Conservation (phyloP, 1,284 basidiomycete species). For the Fistulinella cinereoalba region DNA sequence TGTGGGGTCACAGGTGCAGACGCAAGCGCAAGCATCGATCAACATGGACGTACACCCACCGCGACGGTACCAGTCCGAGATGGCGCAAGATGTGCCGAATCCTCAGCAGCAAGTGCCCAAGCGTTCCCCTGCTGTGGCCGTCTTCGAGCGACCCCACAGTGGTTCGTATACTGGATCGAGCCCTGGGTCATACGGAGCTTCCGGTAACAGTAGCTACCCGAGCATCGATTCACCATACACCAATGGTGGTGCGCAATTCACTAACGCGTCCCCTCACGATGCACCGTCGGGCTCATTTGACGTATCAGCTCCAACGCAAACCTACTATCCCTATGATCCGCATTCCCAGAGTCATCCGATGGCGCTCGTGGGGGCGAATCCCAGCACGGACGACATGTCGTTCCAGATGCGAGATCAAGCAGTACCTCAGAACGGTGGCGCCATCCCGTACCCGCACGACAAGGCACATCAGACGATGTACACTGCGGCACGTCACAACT, state of each 20-base stretch:
- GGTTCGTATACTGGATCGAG: conserved; percentile 21
- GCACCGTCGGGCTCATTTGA: conserved; percentile 21
- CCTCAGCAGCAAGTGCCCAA: conserved; percentile 13
- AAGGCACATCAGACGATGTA: conserved; percentile 26
- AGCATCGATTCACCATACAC: conserved; percentile 27
- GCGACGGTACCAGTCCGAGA: conserved; percentile 17
- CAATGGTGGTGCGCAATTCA: conserved; percentile 17
- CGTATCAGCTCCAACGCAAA: conserved; percentile 14
- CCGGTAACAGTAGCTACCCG: conserved; percentile 28
- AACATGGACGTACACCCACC: conserved; percentile 21
- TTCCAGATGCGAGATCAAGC: conserved; percentile 21
- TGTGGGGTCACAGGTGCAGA: conserved; percentile 9
- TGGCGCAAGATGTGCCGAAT: conserved; percentile 10
- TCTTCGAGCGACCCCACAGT: conserved; percentile 27
- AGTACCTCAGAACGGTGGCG: conserved; percentile 12
- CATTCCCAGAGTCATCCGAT: conserved; percentile 15
- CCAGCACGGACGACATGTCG: conserved; percentile 13
- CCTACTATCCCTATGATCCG: conserved; percentile 25
- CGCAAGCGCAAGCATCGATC: conserved; percentile 8
- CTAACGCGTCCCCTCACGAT: conserved; percentile 22
- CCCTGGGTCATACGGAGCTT: conserved; percentile 26
- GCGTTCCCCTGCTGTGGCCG: conserved; percentile 1
- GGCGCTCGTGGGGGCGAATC: conserved; percentile 20
- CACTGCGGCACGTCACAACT: conserved; percentile 19
- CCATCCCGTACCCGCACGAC: conserved; percentile 24